Conservation (phyloP, 345 rosid species). For the Trapa bicornis region DNA sequence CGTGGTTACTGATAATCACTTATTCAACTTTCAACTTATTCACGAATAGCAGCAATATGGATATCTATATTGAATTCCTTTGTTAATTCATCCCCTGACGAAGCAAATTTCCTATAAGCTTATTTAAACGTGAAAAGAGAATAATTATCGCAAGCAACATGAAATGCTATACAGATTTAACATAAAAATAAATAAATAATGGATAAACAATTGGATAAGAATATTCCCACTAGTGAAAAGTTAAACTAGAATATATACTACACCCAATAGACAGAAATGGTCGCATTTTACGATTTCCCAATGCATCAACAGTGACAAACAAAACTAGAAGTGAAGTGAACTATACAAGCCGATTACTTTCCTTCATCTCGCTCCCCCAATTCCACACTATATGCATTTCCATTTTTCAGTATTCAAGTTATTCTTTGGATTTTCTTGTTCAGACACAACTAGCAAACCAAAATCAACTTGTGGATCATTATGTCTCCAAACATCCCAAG, state of each 20-base stretch:
- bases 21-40: too few relatives aligned
- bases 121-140: neutral
- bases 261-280: slow-evolving; percentile 62
- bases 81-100: slow-evolving; percentile 11
- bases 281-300: slow-evolving; percentile 80
- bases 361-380: neutral
- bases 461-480: slow-evolving; percentile 62
- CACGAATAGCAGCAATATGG: too few relatives aligned
- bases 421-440: slow-evolving; percentile 6
- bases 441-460: slow-evolving; percentile 54
- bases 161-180: neutral
- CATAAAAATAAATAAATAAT: neutral
- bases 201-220: neutral
- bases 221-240: slow-evolving; percentile 3
- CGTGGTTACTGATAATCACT: too few relatives aligned
- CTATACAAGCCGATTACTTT: too few relatives aligned
- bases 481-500: slow-evolving; percentile 56
- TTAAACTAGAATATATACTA: slow-evolving; percentile 82
- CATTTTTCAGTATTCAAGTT: neutral
- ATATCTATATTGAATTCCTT: too few relatives aligned
- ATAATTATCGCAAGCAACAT: neutral
- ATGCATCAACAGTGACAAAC: slow-evolving; percentile 50
- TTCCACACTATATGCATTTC: too few relatives aligned
- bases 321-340: slow-evolving; percentile 1
- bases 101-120: neutral